Percentiles rank a stretch among this genome's conserved stretches.
Evolutionary conservation across 768 basidiomycete genomes (phyloP).

Genomic region (Clitopilus passeckerianus): DNA sequence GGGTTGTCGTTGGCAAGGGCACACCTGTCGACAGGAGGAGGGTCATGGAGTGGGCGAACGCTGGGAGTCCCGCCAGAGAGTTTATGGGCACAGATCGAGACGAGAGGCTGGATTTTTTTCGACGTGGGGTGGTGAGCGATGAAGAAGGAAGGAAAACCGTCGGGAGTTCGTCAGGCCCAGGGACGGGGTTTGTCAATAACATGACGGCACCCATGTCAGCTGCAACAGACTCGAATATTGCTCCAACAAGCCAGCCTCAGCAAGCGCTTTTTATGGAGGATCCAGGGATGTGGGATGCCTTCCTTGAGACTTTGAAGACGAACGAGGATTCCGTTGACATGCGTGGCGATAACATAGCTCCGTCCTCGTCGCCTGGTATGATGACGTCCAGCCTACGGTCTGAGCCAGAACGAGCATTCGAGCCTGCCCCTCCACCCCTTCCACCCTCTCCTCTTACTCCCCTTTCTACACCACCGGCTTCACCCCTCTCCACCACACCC

Average conservation of each 20-base stretch:
- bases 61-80: constrained; percentile 5
- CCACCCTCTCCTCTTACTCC: not conserved
- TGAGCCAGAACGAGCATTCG: not conserved
- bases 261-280: not conserved
- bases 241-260: too few species aligned
- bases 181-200: not conserved
- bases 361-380: not conserved
- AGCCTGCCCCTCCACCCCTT: not conserved
- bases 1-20: constrained; percentile 23
- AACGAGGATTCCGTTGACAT: not conserved
- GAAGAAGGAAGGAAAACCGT: not conserved
- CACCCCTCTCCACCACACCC: not conserved
- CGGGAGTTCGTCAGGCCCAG: not conserved
- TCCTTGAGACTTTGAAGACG: constrained; percentile 11
- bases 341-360: too few species aligned
- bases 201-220: not conserved
- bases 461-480: not conserved
- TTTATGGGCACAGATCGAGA: not conserved
- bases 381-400: not conserved
- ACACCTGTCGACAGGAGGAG: constrained; percentile 27
- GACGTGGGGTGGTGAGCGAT: not conserved
- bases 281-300: constrained; percentile 9
- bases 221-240: too few species aligned
- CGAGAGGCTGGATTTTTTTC: constrained; percentile 4
- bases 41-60: constrained; percentile 21